Evolutionary conservation across 176 grass and related monocot species (phyloP).

Genomic region (Ampelocalamus luodianensis): DNA sequence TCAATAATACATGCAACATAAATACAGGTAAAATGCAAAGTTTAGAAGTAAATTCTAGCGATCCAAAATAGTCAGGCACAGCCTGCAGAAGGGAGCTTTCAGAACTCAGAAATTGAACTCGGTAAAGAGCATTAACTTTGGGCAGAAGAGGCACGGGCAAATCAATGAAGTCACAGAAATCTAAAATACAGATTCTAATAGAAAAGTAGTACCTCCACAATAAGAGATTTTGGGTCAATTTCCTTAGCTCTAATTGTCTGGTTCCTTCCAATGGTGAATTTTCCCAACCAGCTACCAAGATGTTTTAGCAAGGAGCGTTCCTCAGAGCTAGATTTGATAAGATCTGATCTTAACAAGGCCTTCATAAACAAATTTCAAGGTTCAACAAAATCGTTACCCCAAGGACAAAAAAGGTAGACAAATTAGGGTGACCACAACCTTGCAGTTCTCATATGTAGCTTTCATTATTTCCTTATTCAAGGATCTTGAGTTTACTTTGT

Average conservation of each 20-base stretch:
- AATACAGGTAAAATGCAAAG: constrained; percentile 19
- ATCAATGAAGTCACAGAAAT: constrained; percentile 15
- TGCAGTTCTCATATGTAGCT: constrained; percentile 95
- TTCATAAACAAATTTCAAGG: constrained; percentile 39
- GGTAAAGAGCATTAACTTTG: not conserved
- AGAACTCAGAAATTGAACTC: not conserved
- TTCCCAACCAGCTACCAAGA: constrained; percentile 86
- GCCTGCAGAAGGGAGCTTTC: not conserved
- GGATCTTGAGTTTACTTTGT: constrained; percentile 80
- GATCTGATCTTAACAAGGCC: constrained; percentile 81
- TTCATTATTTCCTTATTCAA: constrained; percentile 85
- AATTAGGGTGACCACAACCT: constrained; percentile 50
- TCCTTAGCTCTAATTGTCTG: constrained; percentile 77
- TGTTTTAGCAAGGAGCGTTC: constrained; percentile 90
- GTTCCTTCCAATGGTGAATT: constrained; percentile 88
- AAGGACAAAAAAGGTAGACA: not conserved
- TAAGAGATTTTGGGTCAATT: constrained; percentile 88
- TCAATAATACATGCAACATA: not conserved
- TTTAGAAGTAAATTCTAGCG: constrained; percentile 15
- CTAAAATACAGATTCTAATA: not conserved
- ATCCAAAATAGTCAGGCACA: not conserved
- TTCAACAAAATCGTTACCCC: constrained; percentile 15
- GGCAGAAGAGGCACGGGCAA: not conserved
- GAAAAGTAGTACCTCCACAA: constrained; percentile 67
- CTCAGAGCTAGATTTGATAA: constrained; percentile 93